A percentile compares a stretch with the other conserved stretches of the same genome.
Evolutionary conservation across 2,329 filamentous ascomycete species (phyloP).

Genomic region (Fusarium subtropicale): DNA sequence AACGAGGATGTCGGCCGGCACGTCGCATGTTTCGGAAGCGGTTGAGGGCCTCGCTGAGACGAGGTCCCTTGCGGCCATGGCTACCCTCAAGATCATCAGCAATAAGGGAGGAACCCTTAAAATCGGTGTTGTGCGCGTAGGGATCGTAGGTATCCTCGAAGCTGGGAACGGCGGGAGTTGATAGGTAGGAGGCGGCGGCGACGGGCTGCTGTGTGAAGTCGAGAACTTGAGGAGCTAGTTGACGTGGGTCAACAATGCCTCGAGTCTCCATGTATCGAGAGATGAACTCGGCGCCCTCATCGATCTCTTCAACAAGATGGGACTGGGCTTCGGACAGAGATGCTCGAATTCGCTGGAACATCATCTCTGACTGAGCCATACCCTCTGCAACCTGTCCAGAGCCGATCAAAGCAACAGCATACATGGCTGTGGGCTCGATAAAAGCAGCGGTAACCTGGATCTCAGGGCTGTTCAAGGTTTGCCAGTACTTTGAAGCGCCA

Average conservation of each 20-base stretch:
- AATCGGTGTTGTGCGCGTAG: conserved; percentile 89
- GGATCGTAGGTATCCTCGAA: conserved; percentile 90
- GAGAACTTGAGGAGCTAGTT: conserved; percentile 60
- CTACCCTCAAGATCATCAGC: conserved; percentile 88
- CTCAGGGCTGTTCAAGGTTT: conserved; percentile 72
- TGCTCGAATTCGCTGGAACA: conserved; percentile 86
- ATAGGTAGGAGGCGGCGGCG: conserved; percentile 62
- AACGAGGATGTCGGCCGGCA: conserved; percentile 88
- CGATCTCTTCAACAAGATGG: conserved; percentile 81
- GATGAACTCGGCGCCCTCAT: conserved; percentile 83
- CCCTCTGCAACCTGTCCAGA: conserved; percentile 87
- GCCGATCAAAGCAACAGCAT: conserved; percentile 85
- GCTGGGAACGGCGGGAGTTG: conserved; percentile 67
- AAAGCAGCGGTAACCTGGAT: conserved; percentile 71
- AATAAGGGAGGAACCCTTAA: conserved; percentile 91
- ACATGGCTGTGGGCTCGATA: conserved; percentile 92
- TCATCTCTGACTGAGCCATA: conserved; percentile 80
- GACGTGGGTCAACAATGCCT: conserved; percentile 66
- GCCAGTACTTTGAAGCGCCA: conserved; percentile 84
- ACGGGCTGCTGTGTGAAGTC: conserved; percentile 58
- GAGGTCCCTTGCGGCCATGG: conserved; percentile 76
- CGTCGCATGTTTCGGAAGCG: conserved; percentile 95
- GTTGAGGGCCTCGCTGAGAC: conserved; percentile 81
- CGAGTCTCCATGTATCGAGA: conserved; percentile 68
- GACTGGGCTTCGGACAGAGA: conserved; percentile 62